Conservation (phyloP, 495 filamentous ascomycete genomes). For the Trichoderma reesei region DNA sequence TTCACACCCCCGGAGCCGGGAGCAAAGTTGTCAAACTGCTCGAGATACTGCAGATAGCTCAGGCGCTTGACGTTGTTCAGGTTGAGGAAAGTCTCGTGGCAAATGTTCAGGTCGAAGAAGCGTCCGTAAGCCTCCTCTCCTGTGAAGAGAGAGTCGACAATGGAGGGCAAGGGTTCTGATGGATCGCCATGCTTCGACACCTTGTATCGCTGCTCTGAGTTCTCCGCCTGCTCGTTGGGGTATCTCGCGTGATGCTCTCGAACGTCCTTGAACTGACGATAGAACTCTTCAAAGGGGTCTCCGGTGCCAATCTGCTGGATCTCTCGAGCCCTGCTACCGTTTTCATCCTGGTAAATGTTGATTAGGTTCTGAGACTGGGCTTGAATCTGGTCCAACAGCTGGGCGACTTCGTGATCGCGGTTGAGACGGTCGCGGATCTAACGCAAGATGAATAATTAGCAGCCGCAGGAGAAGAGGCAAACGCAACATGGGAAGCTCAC, state of each 20-base stretch:
- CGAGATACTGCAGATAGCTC: conserved; percentile 84
- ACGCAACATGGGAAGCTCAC: conserved; percentile 30
- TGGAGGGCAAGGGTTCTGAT: conserved; percentile 53
- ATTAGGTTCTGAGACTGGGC: conserved; percentile 72
- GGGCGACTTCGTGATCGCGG: conserved; percentile 84
- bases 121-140: conserved; percentile 89
- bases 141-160: conserved; percentile 86
- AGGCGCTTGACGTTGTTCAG: conserved; percentile 72
- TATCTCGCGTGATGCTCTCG: conserved; percentile 84
- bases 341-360: conserved; percentile 74
- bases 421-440: conserved; percentile 77
- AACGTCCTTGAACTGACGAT: conserved; percentile 69
- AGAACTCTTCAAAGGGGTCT: conserved; percentile 87
- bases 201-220: conserved; percentile 86
- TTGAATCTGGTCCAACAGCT: conserved; percentile 77
- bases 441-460: background rate
- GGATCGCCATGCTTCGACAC: conserved; percentile 45
- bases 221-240: conserved; percentile 90
- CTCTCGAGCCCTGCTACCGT: conserved; percentile 62
- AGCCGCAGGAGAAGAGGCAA: background rate
- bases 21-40: conserved; percentile 76
- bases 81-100: conserved; percentile 85
- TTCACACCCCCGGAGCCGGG: conserved; percentile 62
- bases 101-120: conserved; percentile 74
- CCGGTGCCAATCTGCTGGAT: conserved; percentile 75